Conservation (phyloP, 768 basidiomycete species). For the Hericium alpestre region DNA sequence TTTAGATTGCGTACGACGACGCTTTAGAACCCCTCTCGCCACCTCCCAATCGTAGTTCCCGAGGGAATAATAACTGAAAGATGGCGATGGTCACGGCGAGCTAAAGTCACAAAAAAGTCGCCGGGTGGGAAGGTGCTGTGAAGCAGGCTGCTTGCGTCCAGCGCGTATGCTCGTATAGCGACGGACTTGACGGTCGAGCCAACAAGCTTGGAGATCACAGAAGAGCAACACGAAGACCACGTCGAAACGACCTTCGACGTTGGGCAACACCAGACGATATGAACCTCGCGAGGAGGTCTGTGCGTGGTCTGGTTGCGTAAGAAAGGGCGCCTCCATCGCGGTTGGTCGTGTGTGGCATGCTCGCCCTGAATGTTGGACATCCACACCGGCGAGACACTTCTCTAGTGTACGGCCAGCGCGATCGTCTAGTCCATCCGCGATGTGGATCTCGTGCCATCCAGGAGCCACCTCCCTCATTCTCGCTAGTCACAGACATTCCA, state of each 20-base stretch:
- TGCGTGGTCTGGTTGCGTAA: not conserved
- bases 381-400: not conserved
- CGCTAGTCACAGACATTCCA: not conserved
- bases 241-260: not conserved
- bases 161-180: not conserved
- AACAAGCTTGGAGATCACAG: not conserved
- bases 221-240: not conserved
- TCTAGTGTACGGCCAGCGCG: not conserved
- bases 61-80: not conserved
- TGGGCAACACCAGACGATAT: not conserved
- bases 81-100: not conserved
- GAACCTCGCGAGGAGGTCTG: not conserved
- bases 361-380: not conserved
- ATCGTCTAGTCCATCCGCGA: not conserved
- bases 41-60: not conserved
- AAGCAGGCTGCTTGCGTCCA: not conserved
- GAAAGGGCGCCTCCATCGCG: not conserved
- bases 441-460: not conserved
- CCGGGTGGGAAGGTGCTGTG: not conserved
- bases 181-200: not conserved
- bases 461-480: not conserved
- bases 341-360: not conserved
- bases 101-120: not conserved
- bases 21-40: not conserved
- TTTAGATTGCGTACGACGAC: not conserved